These are phyloP conservation scores for Marasmius fiardii DNA, from an alignment of 1,284 basidiomycete species.

Conservation along the genomic window DNA sequence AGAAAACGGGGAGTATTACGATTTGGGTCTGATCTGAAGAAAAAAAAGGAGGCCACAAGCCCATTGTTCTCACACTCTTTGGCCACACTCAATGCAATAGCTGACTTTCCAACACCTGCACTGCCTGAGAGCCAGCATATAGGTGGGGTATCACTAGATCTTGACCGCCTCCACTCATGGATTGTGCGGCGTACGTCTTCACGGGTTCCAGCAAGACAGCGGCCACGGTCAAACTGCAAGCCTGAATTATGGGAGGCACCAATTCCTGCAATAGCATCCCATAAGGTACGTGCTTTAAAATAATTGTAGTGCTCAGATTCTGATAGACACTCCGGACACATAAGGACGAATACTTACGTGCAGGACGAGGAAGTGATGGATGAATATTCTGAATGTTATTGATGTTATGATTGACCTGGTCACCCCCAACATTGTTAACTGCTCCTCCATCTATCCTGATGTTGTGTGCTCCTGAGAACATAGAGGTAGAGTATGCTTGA, in stretches of 20 bases:
- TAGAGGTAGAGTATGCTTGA: too few relatives aligned
- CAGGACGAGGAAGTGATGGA: too few relatives aligned
- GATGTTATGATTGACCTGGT: too few relatives aligned
- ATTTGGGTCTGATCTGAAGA: conserved; percentile 11
- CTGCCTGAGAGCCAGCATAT: conserved; percentile 17
- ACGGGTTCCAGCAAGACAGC: conserved; percentile 15
- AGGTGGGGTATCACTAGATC: too few relatives aligned
- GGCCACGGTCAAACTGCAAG: not conserved
- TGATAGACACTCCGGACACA: too few relatives aligned
- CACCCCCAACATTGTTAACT: too few relatives aligned
- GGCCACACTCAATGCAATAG: conserved; percentile 18
- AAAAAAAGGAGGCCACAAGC: conserved; percentile 15
- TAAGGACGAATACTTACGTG: too few relatives aligned
- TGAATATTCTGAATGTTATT: too few relatives aligned
- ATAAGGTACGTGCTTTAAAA: too few relatives aligned
- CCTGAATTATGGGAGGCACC: conserved; percentile 2
- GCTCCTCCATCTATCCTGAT: too few relatives aligned
- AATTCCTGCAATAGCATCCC: not conserved
- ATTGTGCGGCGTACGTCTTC: conserved; percentile 8
- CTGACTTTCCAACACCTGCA: conserved; percentile 18
- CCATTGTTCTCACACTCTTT: conserved; percentile 1
- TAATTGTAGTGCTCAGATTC: too few relatives aligned
- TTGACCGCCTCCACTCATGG: conserved; percentile 12
- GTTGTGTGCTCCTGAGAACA: too few relatives aligned
- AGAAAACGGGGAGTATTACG: conserved; percentile 1